These are phyloP conservation scores for Monosporascus sp. DNA, from an alignment of 2,329 filamentous ascomycete species.

Conservation along the genomic window DNA sequence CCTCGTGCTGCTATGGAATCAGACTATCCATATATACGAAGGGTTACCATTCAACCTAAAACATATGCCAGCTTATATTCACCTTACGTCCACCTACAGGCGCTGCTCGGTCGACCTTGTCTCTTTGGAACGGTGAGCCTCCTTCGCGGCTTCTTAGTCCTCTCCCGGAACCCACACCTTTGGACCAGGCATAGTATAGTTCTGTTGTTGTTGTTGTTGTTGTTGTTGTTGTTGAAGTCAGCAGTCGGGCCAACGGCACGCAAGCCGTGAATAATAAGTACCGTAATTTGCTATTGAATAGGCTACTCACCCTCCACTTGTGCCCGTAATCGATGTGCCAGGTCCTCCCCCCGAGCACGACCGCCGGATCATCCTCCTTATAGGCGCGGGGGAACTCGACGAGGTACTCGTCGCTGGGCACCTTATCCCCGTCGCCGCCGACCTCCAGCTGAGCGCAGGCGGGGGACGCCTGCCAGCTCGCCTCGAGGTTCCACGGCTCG, in stretches of 20 bases:
- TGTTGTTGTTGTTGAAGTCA: background rate
- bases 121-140: no score
- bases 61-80: no score
- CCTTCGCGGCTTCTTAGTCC: background rate
- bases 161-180: background rate
- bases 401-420: background rate
- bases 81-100: no score
- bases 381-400: conserved; percentile 3
- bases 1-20: no score
- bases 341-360: background rate
- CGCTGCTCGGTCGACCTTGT: no score
- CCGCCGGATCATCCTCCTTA: background rate
- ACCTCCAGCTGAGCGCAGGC: conserved; percentile 1
- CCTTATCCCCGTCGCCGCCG: background rate
- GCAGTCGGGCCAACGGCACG: no score
- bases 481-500: conserved; percentile 8
- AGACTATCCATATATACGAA: no score
- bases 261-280: no score
- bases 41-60: no score
- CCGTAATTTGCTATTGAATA: no score
- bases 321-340: background rate
- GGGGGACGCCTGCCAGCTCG: conserved; percentile 4
- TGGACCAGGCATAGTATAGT: background rate
- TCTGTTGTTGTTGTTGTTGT: background rate
- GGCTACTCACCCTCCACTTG: background rate